Evolutionary conservation across 2,329 filamentous ascomycete species (phyloP), one percentile per base, ranked within the genome.

Genomic region (Botrytis aclada): DNA sequence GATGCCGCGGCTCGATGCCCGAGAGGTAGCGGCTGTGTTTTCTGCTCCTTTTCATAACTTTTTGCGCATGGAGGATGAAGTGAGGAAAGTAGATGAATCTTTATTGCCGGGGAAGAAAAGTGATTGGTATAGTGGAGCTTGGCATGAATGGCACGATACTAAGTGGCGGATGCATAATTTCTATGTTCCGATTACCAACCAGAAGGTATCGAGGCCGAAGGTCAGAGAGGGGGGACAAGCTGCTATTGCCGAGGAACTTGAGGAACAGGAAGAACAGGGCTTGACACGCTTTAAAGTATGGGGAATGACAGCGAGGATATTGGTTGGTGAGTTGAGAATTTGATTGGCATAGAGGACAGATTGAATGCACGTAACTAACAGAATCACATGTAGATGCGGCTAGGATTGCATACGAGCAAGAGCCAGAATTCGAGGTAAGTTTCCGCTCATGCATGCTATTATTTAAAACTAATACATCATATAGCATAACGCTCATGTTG

Each of bases 11-110:
- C 86, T 98, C 18, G 93, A 98, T 82, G 93, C 94, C 1, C 91
- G 93, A 76, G 95, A 98, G 83, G 95, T 98, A 2, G 95, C 94
- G 2, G 95, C 94, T 62, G 94, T 98, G 47, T 98, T 98, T 83
- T 95, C 93, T 8, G 95, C 93, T 8, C 92, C 93, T 0, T 94
- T 98, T 78, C 89, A 91, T 81, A 93, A 94, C 81, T 98, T 98
- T 81, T 84, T 98, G 70, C 85, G 84, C 64, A 81, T 84, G 45
- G 81, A 83, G 69, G 91, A 93, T 81, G 86, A 92, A 75, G 82
- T 85, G 4, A 76, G 73, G 74, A 81, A 72, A 79, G 83, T 76
- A 74, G 78, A 78, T 29, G 74, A 64, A 10, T 63, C 78, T 39
- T 69, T 43, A 3, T 61, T 80, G 0, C 76, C 71, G 62, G 80